phyloP scores from a whole-genome alignment of 2,329 filamentous ascomycete species.

The Pseudocercospora ulei region DNA sequence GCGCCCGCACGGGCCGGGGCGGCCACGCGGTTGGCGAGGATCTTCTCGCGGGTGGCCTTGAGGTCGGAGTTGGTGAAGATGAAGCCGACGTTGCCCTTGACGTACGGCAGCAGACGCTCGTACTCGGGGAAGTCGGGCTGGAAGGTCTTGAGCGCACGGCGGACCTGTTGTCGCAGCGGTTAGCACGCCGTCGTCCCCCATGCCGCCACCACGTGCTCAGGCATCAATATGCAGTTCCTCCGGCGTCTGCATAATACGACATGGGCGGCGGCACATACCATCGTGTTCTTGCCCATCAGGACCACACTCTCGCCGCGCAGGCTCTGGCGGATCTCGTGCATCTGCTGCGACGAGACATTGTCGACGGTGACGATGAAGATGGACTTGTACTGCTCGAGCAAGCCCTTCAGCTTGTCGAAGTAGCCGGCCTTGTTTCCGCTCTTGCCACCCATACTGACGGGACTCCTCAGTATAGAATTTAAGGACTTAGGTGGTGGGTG shows the following conservation, averaged over 20 bases:
- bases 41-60: constrained; percentile 85
- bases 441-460: constrained; percentile 50
- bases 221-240: no score
- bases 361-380: constrained; percentile 75
- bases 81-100: constrained; percentile 97
- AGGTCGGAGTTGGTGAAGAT: constrained; percentile 98
- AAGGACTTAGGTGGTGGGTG: constrained; percentile 23
- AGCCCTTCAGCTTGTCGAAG: constrained; percentile 98
- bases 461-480: constrained; percentile 32
- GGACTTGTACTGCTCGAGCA: constrained; percentile 92
- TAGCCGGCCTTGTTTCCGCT: constrained; percentile 86
- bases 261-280: constrained; percentile 52
- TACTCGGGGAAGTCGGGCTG: constrained; percentile 84
- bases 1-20: constrained; percentile 97
- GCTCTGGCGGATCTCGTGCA: constrained; percentile 97
- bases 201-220: no score
- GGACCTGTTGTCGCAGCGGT: no score
- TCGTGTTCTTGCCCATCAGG: constrained; percentile 99
- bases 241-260: no score
- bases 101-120: constrained; percentile 90
- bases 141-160: constrained; percentile 95
- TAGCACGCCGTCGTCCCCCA: no score
- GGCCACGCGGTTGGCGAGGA: constrained; percentile 92
- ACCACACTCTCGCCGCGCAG: constrained; percentile 89
- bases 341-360: constrained; percentile 99